phyloP scores from a whole-genome alignment of 768 basidiomycete genomes.

The Coprinopsis marcescibilis region DNA sequence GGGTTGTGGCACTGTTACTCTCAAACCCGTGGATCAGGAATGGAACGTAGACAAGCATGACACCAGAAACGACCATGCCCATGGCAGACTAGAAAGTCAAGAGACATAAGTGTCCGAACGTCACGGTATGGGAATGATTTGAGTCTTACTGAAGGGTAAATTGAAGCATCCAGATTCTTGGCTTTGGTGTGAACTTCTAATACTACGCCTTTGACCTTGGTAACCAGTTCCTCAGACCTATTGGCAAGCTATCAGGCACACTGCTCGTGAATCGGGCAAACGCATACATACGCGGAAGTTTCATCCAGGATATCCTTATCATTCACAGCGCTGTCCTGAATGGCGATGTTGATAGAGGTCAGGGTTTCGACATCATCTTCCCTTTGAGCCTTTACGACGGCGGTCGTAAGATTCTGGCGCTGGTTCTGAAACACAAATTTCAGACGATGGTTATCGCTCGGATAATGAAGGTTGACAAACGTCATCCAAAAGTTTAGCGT shows the following conservation, averaged over 20 bases:
- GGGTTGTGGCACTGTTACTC: not conserved
- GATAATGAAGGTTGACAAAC: too few species aligned
- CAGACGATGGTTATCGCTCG: too few species aligned
- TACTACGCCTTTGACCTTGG: too few species aligned
- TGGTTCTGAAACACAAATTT: not conserved
- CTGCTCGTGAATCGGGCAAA: too few species aligned
- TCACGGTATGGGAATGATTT: too few species aligned
- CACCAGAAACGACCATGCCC: not conserved
- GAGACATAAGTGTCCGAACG: too few species aligned
- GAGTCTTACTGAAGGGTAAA: not conserved
- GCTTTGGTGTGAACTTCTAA: too few species aligned
- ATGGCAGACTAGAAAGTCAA: not conserved
- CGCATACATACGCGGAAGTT: too few species aligned
- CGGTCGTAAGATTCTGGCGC: not conserved
- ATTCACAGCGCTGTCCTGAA: not conserved
- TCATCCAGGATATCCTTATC: not conserved
- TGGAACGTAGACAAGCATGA: not conserved
- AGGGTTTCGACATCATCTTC: constrained; percentile 1
- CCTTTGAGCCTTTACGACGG: not conserved
- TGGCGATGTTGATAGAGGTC: not conserved
- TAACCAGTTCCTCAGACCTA: too few species aligned
- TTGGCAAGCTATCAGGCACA: too few species aligned
- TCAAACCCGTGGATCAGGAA: not conserved
- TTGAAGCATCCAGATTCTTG: too few species aligned
- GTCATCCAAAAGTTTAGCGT: not conserved